These are phyloP conservation scores for Spironucleus salmonicida DNA, from an alignment of 208 protist genomes.

Conservation along the genomic window DNA sequence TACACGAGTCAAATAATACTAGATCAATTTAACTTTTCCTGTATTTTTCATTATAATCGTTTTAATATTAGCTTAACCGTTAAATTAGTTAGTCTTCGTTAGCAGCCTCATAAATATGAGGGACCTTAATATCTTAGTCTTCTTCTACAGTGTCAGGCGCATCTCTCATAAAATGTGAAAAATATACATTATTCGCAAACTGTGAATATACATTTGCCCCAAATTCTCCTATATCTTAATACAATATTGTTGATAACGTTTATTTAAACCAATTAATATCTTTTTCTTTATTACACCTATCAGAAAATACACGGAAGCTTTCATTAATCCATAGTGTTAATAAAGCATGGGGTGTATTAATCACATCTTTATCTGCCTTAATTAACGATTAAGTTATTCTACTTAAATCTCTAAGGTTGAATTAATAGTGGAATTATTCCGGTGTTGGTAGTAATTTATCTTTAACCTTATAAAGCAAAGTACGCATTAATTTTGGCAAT, in stretches of 20 bases:
- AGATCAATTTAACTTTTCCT: slow-evolving; percentile 63
- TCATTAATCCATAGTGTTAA: slow-evolving; percentile 82
- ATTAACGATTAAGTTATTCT: slow-evolving; percentile 79
- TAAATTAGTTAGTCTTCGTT: slow-evolving; percentile 59
- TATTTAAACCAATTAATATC: slow-evolving; percentile 88
- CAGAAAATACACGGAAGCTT: slow-evolving; percentile 77
- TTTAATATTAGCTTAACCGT: slow-evolving; percentile 53
- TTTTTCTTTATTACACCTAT: slow-evolving; percentile 73
- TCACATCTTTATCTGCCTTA: slow-evolving; percentile 55
- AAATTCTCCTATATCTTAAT: background rate
- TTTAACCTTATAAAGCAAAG: slow-evolving; percentile 70
- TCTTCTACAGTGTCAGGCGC: background rate
- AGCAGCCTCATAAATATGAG: slow-evolving; percentile 75
- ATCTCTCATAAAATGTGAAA: slow-evolving; percentile 26
- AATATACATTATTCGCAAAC: background rate
- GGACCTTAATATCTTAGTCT: slow-evolving; percentile 64
- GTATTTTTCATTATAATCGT: slow-evolving; percentile 55
- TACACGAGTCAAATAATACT: slow-evolving; percentile 79
- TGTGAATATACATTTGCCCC: background rate
- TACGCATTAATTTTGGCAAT: slow-evolving; percentile 71
- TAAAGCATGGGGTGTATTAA: slow-evolving; percentile 52
- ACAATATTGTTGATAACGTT: slow-evolving; percentile 56
- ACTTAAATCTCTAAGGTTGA: slow-evolving; percentile 91
- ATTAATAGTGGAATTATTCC: slow-evolving; percentile 95
- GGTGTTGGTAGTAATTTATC: slow-evolving; percentile 84